Base-by-base conservation (phyloP, 352 stramenopile genomes). In the Pythium utonaiense region DNA sequence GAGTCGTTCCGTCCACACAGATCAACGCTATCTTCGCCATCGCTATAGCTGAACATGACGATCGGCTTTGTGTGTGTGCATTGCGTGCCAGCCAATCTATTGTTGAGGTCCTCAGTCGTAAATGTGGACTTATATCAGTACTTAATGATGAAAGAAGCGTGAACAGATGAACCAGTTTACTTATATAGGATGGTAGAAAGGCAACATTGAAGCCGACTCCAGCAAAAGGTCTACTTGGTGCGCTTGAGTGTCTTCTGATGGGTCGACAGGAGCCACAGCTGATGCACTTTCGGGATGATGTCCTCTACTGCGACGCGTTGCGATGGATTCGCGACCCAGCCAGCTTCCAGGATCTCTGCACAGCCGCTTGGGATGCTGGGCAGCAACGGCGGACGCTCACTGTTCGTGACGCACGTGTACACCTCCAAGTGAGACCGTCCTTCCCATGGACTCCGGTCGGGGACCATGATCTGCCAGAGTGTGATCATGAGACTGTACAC, bases 401-500 rank as follows among this genome's bases (percentile, higher is more conserved):
- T 83, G 31, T 88, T 77, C 14, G 80, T 74, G 21, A 93, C 83
- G 42, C 68, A 75, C 9, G 66, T 86, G 68, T 95, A 95, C 31
- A 95, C 85, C 64, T 95, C 74, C 13, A 95, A 65, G 41, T 95
- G 85, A 9, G 83, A 82, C 34, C 82, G 84, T 59, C 67, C 64
- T 38, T 83, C 78, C 85, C 85, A 95, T 10, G 85, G 85, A 64
- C 77, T 91, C 0, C 75, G 77, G 30, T 73, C 75, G 1, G 85
- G 85, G 30, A 93, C 82, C 73, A 94, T 82, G 62, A 94, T 94
- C 65, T 94, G 82, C 85, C 85, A 94, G 10, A 94, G 62, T 49
- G 85, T 94, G 57, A 94, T 91, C 80, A 92, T 91, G 8, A 94
- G 60, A 56, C 83, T 93, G 70, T 94, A 94, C 22, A 91, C 83